Percentiles rank a stretch among this genome's conserved stretches.
These are phyloP conservation scores for Botrytis fabae DNA, from an alignment of 2,329 filamentous ascomycete species.

Conservation along the genomic window DNA sequence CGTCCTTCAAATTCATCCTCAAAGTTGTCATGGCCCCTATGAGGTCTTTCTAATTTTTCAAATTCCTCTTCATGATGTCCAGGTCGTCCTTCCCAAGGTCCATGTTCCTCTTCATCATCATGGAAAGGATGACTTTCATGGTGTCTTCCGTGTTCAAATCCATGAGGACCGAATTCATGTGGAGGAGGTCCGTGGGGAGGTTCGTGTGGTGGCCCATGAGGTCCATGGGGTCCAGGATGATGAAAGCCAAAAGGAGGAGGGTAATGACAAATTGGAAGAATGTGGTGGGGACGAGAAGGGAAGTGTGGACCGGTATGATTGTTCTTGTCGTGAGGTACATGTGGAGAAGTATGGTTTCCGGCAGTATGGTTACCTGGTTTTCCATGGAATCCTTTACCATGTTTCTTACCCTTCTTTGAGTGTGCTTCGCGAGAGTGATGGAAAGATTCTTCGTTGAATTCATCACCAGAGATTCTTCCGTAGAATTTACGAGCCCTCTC, in stretches of 20 bases:
- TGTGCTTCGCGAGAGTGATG: conserved; percentile 14
- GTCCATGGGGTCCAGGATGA: conserved; percentile 4
- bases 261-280: conserved; percentile 37
- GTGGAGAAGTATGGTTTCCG: conserved; percentile 28
- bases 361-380: conserved; percentile 24
- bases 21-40: not conserved
- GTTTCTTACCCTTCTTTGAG: conserved; percentile 13
- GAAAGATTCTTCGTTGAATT: conserved; percentile 24
- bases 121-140: not conserved
- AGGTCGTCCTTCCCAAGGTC: not conserved
- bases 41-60: not conserved
- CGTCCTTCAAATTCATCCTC: not conserved
- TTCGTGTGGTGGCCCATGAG: conserved; percentile 21
- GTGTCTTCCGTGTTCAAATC: conserved; percentile 18
- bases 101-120: not conserved
- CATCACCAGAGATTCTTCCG: conserved; percentile 33
- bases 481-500: conserved; percentile 43
- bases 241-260: conserved; percentile 29
- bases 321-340: conserved; percentile 22
- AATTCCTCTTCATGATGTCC: conserved; percentile 6
- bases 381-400: not conserved
- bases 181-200: conserved; percentile 8
- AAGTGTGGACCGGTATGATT: conserved; percentile 36
- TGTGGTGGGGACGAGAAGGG: conserved; percentile 28
- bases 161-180: conserved; percentile 18